Evolutionary conservation across 495 filamentous ascomycete genomes (phyloP).

Genomic region (Umbilicaria muhlenbergii): DNA sequence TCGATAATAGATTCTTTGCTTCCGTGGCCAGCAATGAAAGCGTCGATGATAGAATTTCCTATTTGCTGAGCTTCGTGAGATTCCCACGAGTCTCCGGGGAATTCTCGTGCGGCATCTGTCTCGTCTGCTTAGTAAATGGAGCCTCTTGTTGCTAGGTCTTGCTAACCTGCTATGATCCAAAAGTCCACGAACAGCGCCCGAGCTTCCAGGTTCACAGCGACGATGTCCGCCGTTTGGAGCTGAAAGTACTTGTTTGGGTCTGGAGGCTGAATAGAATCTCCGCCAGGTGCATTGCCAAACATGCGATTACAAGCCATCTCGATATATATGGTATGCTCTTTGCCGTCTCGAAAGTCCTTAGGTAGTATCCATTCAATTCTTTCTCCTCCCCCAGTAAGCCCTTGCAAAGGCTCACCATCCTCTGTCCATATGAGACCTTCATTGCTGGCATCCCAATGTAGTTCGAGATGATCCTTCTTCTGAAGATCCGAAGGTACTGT

Average conservation of each 20-base stretch:
- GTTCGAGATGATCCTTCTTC: conserved; percentile 65
- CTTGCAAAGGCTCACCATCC: conserved; percentile 78
- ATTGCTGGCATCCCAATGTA: conserved; percentile 89
- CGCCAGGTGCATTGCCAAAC: conserved; percentile 84
- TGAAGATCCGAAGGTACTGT: conserved; percentile 56
- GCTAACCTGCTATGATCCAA: conserved; percentile 66
- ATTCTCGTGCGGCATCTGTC: conserved; percentile 61
- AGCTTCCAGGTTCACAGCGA: conserved; percentile 75
- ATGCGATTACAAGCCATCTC: conserved; percentile 98
- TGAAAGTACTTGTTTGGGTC: conserved; percentile 65
- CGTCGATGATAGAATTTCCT: conserved; percentile 74
- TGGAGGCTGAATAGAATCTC: conserved; percentile 80
- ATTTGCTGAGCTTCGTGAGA: conserved; percentile 71
- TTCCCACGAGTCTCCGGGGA: conserved; percentile 68
- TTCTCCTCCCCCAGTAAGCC: conserved; percentile 83
- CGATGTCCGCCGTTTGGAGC: conserved; percentile 67
- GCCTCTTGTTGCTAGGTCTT: not conserved
- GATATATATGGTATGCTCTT: conserved; percentile 78
- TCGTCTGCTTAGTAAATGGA: not conserved
- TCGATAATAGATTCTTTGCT: conserved; percentile 60
- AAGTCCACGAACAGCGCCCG: conserved; percentile 76
- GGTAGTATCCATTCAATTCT: conserved; percentile 83
- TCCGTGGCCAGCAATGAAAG: conserved; percentile 64
- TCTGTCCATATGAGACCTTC: conserved; percentile 85
- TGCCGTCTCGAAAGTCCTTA: conserved; percentile 60